phyloP scores from a whole-genome alignment of 176 grass and related monocot genomes.

The Canna indica region DNA sequence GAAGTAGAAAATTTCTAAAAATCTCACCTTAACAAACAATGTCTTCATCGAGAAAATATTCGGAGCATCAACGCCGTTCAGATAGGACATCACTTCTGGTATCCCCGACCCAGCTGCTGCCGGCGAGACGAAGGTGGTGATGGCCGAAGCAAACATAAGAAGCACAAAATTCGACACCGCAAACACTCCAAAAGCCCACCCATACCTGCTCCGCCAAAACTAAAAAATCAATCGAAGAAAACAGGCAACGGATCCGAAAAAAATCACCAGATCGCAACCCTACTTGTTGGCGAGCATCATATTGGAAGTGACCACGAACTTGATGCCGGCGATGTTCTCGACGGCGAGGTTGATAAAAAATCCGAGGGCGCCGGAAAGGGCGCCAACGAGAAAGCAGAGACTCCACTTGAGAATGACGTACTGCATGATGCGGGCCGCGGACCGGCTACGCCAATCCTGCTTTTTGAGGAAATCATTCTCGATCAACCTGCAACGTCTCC shows the following conservation, averaged over 20 bases:
- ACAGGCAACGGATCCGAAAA: not conserved
- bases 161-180: conserved; percentile 52
- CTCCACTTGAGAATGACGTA: conserved; percentile 83
- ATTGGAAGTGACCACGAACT: conserved; percentile 78
- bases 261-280: not conserved
- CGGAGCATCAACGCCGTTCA: conserved; percentile 86
- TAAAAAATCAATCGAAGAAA: not conserved
- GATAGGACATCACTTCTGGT: conserved; percentile 81
- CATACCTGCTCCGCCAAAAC: conserved; percentile 30
- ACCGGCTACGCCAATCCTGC: conserved; percentile 73
- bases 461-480: conserved; percentile 88
- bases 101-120: conserved; percentile 88
- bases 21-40: conserved; percentile 66
- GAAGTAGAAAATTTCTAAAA: not conserved
- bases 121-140: conserved; percentile 70
- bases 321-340: conserved; percentile 85
- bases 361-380: conserved; percentile 37
- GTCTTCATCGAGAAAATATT: conserved; percentile 77
- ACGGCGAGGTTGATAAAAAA: conserved; percentile 78
- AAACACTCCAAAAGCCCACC: conserved; percentile 62
- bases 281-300: conserved; percentile 67
- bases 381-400: conserved; percentile 71
- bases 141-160: conserved; percentile 53
- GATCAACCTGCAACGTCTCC: conserved; percentile 41
- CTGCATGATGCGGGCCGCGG: conserved; percentile 40